Base-by-base conservation (phyloP, 2,329 filamentous ascomycete species). In the Trichophyton equinum region DNA sequence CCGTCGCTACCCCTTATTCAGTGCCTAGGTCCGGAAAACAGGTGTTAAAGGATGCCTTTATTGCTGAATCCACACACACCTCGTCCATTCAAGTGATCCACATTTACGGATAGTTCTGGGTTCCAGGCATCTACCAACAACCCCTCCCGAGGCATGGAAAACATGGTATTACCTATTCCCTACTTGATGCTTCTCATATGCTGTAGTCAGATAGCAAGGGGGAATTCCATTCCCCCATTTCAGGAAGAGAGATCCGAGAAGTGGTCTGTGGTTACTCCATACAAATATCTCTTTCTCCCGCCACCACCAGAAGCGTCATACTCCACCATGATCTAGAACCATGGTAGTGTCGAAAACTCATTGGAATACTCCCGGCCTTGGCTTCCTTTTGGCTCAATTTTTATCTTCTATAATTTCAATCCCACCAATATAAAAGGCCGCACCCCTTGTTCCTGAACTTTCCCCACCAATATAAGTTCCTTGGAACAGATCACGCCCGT, bases 361-460 rank as follows among this genome's bases (percentile, higher is more conserved):
- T 55, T 15, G 30, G 18, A 7, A 33, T 8, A 20, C 27, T 8
- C 8, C 51, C 30, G 25, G 49, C 25, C 27, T 33, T 55, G 51
- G 9, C 33, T 55, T 30, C n/a, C 20, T 36, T 36, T 33, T n/a
- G 51, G 27, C 11, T 53, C 47, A 30, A 7, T 30, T 27, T 53
- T 53, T 27, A 22, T 30, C 15, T 36, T 20, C 15, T 6, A 20
- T 18, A n/a, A 9, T 55, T 55, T 33, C n/a, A 11, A 22, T 15
- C 46, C 46, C 46, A 51, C 46, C 46, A 51, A 51, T 51, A 11
- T 15, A 5, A 25, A 22, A 51, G 25, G 11, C 22, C 20, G 46
- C 8, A 30, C 51, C 51, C 51, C 51, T 55, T n/a, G 51, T 55
- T 55, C 51, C 51, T 55, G 51, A 55, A 55, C 27, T 13, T 55